Base-by-base conservation (phyloP, 2,329 filamentous ascomycete genomes). In the Trichophyton schoenleinii region DNA sequence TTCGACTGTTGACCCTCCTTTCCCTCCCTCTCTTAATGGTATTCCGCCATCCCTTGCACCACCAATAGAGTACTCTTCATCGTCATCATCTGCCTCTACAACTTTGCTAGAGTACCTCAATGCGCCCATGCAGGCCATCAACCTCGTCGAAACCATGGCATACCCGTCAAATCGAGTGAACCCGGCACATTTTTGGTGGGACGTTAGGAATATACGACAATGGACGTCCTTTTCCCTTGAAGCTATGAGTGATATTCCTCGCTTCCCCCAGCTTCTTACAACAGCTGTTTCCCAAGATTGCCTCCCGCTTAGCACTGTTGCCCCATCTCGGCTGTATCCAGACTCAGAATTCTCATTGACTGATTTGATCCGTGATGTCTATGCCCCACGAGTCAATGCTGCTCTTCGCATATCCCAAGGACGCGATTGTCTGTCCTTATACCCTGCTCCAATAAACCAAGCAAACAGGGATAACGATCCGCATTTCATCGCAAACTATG, bases 121-220 rank as follows among this genome's bases (percentile, higher is more conserved):
- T 2, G 79, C 81, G 0, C 77, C 88, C 63, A 96, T 95, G 70
- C 91, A 91, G 20, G 86, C 89, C 22, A 87, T 91, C 18, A 87
- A 87, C 46, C 79, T 96, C 38, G 89, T 95, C 42, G 87, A 87
- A 69, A 88, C 87, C 66, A 83, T 92, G 66, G 88, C 87, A 63
- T 86, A 87, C 70, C 71, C 85, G 76, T 65, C 78, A 80, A 69
- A 83, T 79, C 65, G 88, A 84, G 72, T 85, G 80, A 69, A 82
- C 80, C 74, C 87, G 68, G 89, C 87, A 72, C 86, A 95, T 77
- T 96, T 92, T 74, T 97, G 92, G 92, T 96, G 90, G 88, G 92
- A 97, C 70, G 82, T 95, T 62, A 88, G 92, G 67, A 92, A 95
- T 71, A 80, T 96, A 66, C 85, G 89, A 64, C 82, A 85, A 64